Percentiles rank a stretch among this genome's conserved stretches.
Evolutionary conservation across 768 basidiomycete genomes (phyloP).

Genomic region (Trametes cingulata): DNA sequence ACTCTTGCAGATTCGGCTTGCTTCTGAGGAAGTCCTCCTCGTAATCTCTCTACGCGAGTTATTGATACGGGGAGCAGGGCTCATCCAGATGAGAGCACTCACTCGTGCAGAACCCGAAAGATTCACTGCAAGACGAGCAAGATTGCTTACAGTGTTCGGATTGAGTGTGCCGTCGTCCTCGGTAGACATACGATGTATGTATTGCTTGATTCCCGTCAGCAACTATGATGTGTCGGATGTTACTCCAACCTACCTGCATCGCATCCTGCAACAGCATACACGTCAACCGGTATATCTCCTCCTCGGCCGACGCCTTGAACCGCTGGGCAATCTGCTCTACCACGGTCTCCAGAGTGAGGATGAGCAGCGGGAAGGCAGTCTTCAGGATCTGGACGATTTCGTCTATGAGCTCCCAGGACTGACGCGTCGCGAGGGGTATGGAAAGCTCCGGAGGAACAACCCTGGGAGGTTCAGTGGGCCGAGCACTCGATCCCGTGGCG

Average conservation of each 20-base stretch:
- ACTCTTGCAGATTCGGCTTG: conserved; percentile 81
- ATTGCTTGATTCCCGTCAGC: conserved; percentile 47
- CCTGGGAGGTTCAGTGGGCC: not conserved
- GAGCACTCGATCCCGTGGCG: conserved; percentile 16
- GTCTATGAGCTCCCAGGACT: conserved; percentile 89
- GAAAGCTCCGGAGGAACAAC: conserved; percentile 7
- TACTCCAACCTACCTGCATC: conserved; percentile 56
- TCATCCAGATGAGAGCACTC: conserved; percentile 23
- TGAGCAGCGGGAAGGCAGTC: conserved; percentile 92
- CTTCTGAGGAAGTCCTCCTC: conserved; percentile 86
- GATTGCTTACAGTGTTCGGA: conserved; percentile 53
- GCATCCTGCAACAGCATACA: conserved; percentile 88
- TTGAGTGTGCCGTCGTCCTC: conserved; percentile 71
- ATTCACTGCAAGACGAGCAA: conserved; percentile 62
- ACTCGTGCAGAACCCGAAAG: conserved; percentile 61
- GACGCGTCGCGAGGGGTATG: conserved; percentile 35
- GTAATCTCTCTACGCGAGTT: conserved; percentile 67
- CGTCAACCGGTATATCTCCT: conserved; percentile 91
- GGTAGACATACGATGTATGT: conserved; percentile 63
- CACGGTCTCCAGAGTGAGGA: conserved; percentile 94
- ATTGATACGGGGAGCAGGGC: conserved; percentile 1
- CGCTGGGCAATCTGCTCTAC: conserved; percentile 90
- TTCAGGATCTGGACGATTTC: conserved; percentile 93
- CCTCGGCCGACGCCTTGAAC: conserved; percentile 87
- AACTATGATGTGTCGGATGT: not conserved